phyloP scores from a whole-genome alignment of 2,329 filamentous ascomycete genomes.

The Shiraia sp. region DNA sequence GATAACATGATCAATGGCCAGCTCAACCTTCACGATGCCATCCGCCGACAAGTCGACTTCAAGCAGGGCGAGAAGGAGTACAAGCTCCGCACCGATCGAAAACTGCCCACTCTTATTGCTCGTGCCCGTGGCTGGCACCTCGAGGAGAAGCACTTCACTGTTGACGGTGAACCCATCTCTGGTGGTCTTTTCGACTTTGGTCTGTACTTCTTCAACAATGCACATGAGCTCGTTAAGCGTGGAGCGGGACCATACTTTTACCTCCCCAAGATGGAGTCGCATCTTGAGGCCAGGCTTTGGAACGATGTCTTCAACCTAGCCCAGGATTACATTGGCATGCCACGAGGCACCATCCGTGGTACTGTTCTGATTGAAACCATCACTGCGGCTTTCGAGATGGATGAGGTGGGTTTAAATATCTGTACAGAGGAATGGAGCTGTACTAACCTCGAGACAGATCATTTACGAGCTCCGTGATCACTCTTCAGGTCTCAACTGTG shows the following conservation, averaged over 20 bases:
- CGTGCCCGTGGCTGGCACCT: slow-evolving; percentile 97
- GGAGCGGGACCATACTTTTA: slow-evolving; percentile 96
- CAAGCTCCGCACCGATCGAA: slow-evolving; percentile 90
- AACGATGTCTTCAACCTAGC: slow-evolving; percentile 96
- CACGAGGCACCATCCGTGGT: slow-evolving; percentile 86
- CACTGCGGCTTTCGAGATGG: slow-evolving; percentile 98
- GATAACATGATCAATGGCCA: slow-evolving; percentile 99
- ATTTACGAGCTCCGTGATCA: slow-evolving; percentile 99
- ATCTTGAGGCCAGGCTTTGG: slow-evolving; percentile 96
- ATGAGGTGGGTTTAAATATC: slow-evolving; percentile 61
- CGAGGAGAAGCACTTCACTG: slow-evolving; percentile 96
- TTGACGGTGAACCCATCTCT: slow-evolving; percentile 93
- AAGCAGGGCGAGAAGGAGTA: slow-evolving; percentile 95
- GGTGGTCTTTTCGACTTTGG: slow-evolving; percentile 95
- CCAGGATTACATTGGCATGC: slow-evolving; percentile 90
- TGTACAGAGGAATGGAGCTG: background rate
- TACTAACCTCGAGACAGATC: slow-evolving; percentile 59
- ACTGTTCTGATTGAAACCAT: slow-evolving; percentile 99
- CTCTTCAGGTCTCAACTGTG: slow-evolving; percentile 95
- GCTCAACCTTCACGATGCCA: slow-evolving; percentile 95
- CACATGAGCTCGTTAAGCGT: slow-evolving; percentile 79
- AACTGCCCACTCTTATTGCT: slow-evolving; percentile 86
- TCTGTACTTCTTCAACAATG: slow-evolving; percentile 99
- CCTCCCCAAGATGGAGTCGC: slow-evolving; percentile 96
- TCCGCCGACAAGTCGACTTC: slow-evolving; percentile 93